Percentiles rank a stretch among this genome's conserved stretches.
These are phyloP conservation scores for Penicilliopsis zonata DNA, from an alignment of 495 filamentous ascomycete species.

Conservation along the genomic window DNA sequence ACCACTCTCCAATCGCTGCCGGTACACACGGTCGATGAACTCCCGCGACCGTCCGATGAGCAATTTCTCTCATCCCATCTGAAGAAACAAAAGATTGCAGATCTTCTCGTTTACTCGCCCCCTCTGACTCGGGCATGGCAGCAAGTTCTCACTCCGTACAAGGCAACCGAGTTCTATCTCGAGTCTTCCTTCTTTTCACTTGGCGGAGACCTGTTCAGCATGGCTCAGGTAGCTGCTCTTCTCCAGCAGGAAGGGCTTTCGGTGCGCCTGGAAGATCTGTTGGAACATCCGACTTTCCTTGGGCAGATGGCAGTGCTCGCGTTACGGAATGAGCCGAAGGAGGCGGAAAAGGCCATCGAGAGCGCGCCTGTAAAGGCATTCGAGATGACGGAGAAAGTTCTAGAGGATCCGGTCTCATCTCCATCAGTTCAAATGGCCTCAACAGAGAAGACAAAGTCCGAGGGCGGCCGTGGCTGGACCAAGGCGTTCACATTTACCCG, in stretches of 20 bases:
- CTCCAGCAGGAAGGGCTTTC: slow-evolving; percentile 38
- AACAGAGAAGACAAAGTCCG: no score
- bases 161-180: slow-evolving; percentile 20
- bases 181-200: slow-evolving; percentile 41
- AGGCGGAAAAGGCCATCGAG: neutral
- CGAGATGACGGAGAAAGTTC: no score
- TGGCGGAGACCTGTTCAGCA: slow-evolving; percentile 40
- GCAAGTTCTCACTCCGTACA: slow-evolving; percentile 29
- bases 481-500: no score
- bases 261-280: slow-evolving; percentile 37
- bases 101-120: slow-evolving; percentile 34
- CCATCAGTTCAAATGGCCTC: no score
- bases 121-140: slow-evolving; percentile 38
- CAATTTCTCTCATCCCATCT: slow-evolving; percentile 24
- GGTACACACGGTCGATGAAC: slow-evolving; percentile 16
- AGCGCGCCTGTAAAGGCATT: no score
- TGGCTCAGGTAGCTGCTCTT: slow-evolving; percentile 35
- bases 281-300: slow-evolving; percentile 35
- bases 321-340: slow-evolving; percentile 12
- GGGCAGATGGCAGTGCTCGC: slow-evolving; percentile 37
- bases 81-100: slow-evolving; percentile 30
- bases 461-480: no score
- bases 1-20: slow-evolving; percentile 24
- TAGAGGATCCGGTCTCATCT: no score
- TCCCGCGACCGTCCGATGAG: slow-evolving; percentile 14